Conservation (phyloP, 371 early-diverging fungal genomes). For the Apophysomyces elegans region DNA sequence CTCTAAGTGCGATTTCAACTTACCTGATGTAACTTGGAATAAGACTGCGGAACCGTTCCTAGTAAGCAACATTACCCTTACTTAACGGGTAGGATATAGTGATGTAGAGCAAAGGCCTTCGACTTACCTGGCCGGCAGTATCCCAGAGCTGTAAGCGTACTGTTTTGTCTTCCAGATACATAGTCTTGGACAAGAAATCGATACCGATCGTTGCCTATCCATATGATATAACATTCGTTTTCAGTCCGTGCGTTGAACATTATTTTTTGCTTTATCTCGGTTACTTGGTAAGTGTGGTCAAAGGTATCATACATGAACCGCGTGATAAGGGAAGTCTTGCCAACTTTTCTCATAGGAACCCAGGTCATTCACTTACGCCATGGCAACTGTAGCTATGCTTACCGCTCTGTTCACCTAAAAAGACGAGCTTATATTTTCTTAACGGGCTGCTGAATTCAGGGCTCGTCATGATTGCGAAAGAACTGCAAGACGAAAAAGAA, state of each 20-base stretch:
- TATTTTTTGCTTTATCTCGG: not conserved
- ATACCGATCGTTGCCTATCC: conserved; percentile 98
- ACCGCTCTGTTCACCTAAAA: conserved; percentile 97
- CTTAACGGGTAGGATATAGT: too few relatives aligned
- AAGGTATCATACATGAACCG: conserved; percentile 99
- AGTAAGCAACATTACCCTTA: conserved; percentile 7
- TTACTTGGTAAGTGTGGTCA: conserved; percentile 94
- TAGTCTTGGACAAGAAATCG: conserved; percentile 99
- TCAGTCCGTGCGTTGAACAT: not conserved
- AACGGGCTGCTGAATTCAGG: conserved; percentile 65
- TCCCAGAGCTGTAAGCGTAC: conserved; percentile 99
- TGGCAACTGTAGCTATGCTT: conserved; percentile 19
- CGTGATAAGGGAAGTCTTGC: conserved; percentile 99
- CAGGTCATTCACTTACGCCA: not conserved
- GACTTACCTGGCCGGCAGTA: conserved; percentile 96
- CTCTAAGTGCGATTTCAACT: not conserved
- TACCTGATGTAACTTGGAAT: conserved; percentile 97
- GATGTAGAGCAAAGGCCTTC: not conserved
- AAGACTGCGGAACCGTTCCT: conserved; percentile 95
- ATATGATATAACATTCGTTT: too few relatives aligned
- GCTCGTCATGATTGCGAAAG: conserved; percentile 22
- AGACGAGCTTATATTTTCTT: conserved; percentile 90
- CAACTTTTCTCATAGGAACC: conserved; percentile 65
- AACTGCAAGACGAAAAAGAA: not conserved
- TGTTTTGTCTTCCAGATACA: conserved; percentile 96